These are phyloP conservation scores for Purpureocillium lavendulum DNA, from an alignment of 2,329 filamentous ascomycete species.

Conservation along the genomic window DNA sequence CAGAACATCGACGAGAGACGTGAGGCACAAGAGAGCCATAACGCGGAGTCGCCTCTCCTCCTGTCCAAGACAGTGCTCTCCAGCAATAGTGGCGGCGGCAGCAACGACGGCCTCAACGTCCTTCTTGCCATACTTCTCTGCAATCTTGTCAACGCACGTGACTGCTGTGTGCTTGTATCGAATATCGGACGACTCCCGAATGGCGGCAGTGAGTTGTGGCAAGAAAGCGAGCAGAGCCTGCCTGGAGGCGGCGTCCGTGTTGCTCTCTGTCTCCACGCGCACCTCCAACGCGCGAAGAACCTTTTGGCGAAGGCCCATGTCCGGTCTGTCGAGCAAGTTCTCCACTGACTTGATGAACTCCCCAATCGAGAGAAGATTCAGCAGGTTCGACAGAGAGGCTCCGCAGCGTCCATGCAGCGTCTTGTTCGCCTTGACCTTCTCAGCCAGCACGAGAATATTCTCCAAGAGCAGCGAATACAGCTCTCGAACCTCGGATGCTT, in stretches of 20 bases:
- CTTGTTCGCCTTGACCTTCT: conserved; percentile 51
- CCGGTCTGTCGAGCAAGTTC: conserved; percentile 66
- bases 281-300: conserved; percentile 73
- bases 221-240: conserved; percentile 69
- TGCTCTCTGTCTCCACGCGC: conserved; percentile 66
- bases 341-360: conserved; percentile 89
- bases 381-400: conserved; percentile 67
- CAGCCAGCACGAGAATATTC: conserved; percentile 56
- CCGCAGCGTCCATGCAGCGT: conserved; percentile 51
- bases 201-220: conserved; percentile 67
- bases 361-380: conserved; percentile 75
- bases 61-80: conserved; percentile 68
- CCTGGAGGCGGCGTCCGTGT: conserved; percentile 60
- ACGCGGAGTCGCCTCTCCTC: conserved; percentile 64
- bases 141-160: conserved; percentile 83
- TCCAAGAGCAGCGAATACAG: conserved; percentile 63
- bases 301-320: conserved; percentile 68
- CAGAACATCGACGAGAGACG: conserved; percentile 82
- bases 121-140: conserved; percentile 92
- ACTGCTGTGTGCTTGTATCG: conserved; percentile 79
- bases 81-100: conserved; percentile 69
- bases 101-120: conserved; percentile 68
- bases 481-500: conserved; percentile 56
- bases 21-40: conserved; percentile 81
- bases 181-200: conserved; percentile 63